Evolutionary conservation across 2,329 filamentous ascomycete species (phyloP), one percentile per base, ranked within the genome.

Genomic region (Hypoxylon sp.): DNA sequence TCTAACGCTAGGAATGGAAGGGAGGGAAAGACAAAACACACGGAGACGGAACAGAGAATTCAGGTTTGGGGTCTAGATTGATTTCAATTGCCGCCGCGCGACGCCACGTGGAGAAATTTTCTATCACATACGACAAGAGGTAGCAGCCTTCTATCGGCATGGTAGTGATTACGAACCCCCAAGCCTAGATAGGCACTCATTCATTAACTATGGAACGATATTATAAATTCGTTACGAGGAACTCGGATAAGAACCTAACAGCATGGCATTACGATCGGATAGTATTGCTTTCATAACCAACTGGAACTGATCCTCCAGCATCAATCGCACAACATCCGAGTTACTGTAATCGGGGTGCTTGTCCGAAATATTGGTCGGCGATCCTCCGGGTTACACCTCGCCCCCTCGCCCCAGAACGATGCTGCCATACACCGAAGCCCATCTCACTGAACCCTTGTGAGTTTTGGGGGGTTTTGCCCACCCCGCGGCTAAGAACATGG

Each of bases 401-500:
- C 33, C 52, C 57, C 54, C 26, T 47, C n/a, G 13, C 59, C 63
- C 58, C 59, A 55, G 51, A 53, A 31, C 59, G 46, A 59, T 64
- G 59, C 54, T 51, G 67, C 60, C 60, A 65, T 65, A 62, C 47
- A 22, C 47, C 57, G 67, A 67, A 59, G 37, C 57, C 26, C 44
- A 35, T 50, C 22, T 59, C 47, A 33, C 31, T 22, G 44, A 59
- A 63, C 50, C 65, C 59, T 62, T 61, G 60, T 22, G 42, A 50
- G 58, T 51, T 22, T 55, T 42, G 55, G 46, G 50, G 47, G 46
- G 50, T 48, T 67, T 44, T n/a, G 39, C 64, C 54, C 61, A 68
- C 68, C 71, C 70, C 70, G 63, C 70, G 58, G 69, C 69, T 64
- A 68, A 74, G 69, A 55, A 24, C 3, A 14, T n/a, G 53, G n/a